Evolutionary conservation across 225 moss, liverwort and hornwort species (phyloP).

Genomic region (Polytrichum commune): DNA sequence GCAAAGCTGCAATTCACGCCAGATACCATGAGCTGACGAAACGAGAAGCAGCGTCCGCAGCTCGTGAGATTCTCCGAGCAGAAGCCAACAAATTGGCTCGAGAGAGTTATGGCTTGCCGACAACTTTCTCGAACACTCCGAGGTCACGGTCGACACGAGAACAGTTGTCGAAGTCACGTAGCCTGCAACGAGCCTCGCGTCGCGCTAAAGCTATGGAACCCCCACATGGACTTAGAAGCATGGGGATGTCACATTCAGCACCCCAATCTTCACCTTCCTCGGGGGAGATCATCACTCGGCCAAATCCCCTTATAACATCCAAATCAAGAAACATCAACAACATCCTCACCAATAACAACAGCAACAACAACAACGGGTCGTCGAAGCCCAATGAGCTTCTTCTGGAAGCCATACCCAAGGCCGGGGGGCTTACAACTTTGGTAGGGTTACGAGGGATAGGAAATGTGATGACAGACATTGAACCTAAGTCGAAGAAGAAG

Average conservation of each 20-base stretch:
- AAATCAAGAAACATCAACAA: too few relatives aligned
- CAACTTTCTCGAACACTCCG: conserved; percentile 7
- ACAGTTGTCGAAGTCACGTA: conserved; percentile 23
- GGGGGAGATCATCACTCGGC: too few relatives aligned
- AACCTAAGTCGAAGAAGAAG: conserved; percentile 12
- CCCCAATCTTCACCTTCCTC: conserved; percentile 33
- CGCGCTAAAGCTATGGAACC: conserved; percentile 20
- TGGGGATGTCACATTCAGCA: conserved; percentile 26
- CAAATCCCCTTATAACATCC: too few relatives aligned
- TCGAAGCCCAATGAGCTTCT: too few relatives aligned
- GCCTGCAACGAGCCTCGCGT: conserved; percentile 26
- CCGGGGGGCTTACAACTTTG: conserved; percentile 3
- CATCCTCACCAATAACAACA: too few relatives aligned
- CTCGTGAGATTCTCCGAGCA: conserved; percentile 5
- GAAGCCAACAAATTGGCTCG: conserved; percentile 2
- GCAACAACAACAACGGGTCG: too few relatives aligned
- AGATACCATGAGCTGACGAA: conserved; percentile 30
- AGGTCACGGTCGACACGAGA: conserved; percentile 35
- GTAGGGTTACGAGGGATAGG: not conserved
- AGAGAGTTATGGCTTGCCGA: conserved; percentile 11
- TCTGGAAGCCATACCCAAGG: conserved; percentile 1
- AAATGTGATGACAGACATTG: conserved; percentile 5
- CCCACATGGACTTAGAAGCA: not conserved
- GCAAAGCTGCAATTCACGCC: conserved; percentile 34
- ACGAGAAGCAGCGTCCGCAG: conserved; percentile 10